Conservation (phyloP, 495 filamentous ascomycete species). For the Zalerion maritima region DNA sequence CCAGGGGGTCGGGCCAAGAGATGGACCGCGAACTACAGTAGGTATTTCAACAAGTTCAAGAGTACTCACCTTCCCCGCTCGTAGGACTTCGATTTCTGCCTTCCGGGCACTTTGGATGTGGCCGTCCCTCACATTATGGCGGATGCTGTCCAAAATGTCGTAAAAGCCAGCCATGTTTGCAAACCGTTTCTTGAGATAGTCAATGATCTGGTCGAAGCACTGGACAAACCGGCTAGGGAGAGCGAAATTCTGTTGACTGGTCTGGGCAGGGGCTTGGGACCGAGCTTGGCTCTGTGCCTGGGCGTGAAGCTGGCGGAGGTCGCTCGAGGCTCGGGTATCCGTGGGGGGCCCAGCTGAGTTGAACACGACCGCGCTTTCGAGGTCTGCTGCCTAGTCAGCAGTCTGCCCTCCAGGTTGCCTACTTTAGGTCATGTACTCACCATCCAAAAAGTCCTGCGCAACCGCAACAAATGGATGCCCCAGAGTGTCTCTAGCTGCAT, state of each 20-base stretch:
- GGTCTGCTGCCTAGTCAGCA: constrained; percentile 16
- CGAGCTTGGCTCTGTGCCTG: too few species aligned
- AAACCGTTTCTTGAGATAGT: constrained; percentile 13
- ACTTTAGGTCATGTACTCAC: constrained; percentile 11
- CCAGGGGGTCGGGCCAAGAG: not conserved
- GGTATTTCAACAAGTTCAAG: too few species aligned
- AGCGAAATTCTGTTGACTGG: constrained; percentile 7
- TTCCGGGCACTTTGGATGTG: constrained; percentile 21
- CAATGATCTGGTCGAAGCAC: constrained; percentile 16
- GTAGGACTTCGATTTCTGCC: constrained; percentile 30
- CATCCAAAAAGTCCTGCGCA: constrained; percentile 34
- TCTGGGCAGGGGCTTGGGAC: constrained; percentile 18
- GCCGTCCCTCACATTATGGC: constrained; percentile 14
- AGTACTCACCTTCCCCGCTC: constrained; percentile 28
- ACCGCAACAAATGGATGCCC: constrained; percentile 15
- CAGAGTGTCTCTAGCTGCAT: constrained; percentile 1
- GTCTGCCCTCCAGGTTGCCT: not conserved
- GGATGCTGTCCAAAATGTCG: constrained; percentile 13
- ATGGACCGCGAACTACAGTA: too few species aligned
- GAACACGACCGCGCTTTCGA: constrained; percentile 25
- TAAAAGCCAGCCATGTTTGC: constrained; percentile 10
- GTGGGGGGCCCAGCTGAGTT: constrained; percentile 11
- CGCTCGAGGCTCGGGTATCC: constrained; percentile 17
- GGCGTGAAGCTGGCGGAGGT: too few species aligned
- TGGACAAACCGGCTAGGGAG: constrained; percentile 14